phyloP scores from a whole-genome alignment of 2,329 filamentous ascomycete genomes.

The Corniculantispora saksenae region DNA sequence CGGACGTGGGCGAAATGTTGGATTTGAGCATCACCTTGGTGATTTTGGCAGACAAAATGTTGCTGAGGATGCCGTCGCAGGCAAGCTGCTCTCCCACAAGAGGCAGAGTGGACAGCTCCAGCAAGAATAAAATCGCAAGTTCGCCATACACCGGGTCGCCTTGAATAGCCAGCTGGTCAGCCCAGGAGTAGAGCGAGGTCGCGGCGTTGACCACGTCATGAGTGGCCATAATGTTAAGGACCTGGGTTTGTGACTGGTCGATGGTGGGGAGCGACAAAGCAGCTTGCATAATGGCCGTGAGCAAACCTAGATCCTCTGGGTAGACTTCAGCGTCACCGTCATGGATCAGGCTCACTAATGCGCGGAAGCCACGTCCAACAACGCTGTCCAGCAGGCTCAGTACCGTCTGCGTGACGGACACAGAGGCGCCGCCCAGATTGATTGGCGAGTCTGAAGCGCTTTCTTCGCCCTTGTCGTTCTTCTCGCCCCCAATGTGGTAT shows the following conservation, averaged over 20 bases:
- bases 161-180: constrained; percentile 75
- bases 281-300: constrained; percentile 86
- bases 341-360: constrained; percentile 79
- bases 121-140: constrained; percentile 82
- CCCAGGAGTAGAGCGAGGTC: constrained; percentile 88
- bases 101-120: constrained; percentile 81
- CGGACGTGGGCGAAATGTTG: constrained; percentile 76
- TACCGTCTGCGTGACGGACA: constrained; percentile 59
- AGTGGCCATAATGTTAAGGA: constrained; percentile 68
- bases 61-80: constrained; percentile 78
- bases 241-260: constrained; percentile 68
- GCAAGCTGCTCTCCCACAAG: constrained; percentile 86
- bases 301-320: constrained; percentile 80
- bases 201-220: constrained; percentile 79
- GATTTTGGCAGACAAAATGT: constrained; percentile 77
- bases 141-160: constrained; percentile 92
- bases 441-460: constrained; percentile 34
- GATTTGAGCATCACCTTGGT: constrained; percentile 73
- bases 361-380: constrained; percentile 79
- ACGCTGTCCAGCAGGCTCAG: constrained; percentile 79
- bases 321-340: constrained; percentile 62
- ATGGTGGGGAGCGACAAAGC: constrained; percentile 78
- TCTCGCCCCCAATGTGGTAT: constrained; percentile 44
- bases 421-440: constrained; percentile 37
- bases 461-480: background rate